phyloP scores from a whole-genome alignment of 495 filamentous ascomycete genomes.

The Cudoniella acicularis region DNA sequence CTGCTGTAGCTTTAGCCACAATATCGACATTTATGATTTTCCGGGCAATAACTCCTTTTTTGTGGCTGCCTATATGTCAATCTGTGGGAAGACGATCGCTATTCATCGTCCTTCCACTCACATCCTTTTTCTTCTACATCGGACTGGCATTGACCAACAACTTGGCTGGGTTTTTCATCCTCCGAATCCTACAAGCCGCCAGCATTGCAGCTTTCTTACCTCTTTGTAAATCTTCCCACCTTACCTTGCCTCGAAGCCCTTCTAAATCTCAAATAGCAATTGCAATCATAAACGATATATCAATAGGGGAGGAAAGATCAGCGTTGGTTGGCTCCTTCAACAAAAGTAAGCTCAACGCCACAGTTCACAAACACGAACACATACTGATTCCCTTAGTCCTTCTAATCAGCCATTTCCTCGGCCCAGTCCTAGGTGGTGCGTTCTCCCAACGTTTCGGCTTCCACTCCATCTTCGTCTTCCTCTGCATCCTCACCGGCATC shows the following conservation, averaged over 20 bases:
- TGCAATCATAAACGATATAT: slow-evolving; percentile 52
- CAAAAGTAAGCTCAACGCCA: slow-evolving; percentile 42
- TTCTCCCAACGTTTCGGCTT: slow-evolving; percentile 46
- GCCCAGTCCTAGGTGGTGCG: slow-evolving; percentile 52
- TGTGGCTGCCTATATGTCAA: slow-evolving; percentile 55
- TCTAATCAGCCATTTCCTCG: slow-evolving; percentile 22
- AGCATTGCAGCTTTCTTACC: slow-evolving; percentile 52
- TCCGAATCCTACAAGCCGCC: slow-evolving; percentile 58
- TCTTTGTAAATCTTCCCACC: slow-evolving; percentile 32
- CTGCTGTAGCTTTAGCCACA: slow-evolving; percentile 32
- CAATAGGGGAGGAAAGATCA: slow-evolving; percentile 47
- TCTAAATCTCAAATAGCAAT: not conserved
- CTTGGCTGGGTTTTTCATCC: slow-evolving; percentile 52
- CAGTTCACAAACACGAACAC: not conserved
- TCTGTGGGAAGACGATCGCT: slow-evolving; percentile 51
- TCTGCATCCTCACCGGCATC: slow-evolving; percentile 41
- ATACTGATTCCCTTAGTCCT: slow-evolving; percentile 1
- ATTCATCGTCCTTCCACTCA: slow-evolving; percentile 34
- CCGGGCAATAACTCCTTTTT: slow-evolving; percentile 15
- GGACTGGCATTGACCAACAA: slow-evolving; percentile 56
- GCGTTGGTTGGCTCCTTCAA: slow-evolving; percentile 52
- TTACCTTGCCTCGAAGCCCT: not conserved
- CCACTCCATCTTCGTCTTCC: slow-evolving; percentile 55
- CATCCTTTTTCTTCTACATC: slow-evolving; percentile 44
- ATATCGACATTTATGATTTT: slow-evolving; percentile 35